Evolutionary conservation across 192 early-diverging fungal genomes (phyloP).

Genomic region (Backusella sp.): DNA sequence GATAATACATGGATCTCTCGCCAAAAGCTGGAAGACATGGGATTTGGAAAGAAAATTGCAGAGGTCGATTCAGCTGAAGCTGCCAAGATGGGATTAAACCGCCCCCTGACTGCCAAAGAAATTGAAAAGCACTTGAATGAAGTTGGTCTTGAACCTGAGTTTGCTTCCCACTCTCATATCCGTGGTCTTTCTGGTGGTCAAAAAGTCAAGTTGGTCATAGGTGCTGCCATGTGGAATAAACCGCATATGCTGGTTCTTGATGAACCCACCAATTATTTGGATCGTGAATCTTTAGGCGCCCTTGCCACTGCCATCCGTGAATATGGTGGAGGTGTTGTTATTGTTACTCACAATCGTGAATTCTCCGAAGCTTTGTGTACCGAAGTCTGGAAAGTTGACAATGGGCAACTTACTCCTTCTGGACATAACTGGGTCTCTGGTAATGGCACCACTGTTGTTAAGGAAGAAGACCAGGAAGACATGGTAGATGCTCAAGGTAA

Average conservation of each 20-base stretch:
- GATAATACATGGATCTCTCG: conserved; percentile 73
- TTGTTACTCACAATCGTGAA: conserved; percentile 83
- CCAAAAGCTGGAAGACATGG: conserved; percentile 66
- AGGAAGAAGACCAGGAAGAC: conserved; percentile 48
- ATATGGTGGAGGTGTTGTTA: conserved; percentile 78
- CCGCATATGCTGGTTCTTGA: conserved; percentile 91
- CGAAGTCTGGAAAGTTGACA: conserved; percentile 74
- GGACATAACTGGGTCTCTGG: conserved; percentile 55
- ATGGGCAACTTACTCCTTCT: conserved; percentile 50
- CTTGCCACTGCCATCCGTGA: conserved; percentile 73
- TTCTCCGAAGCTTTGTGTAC: conserved; percentile 70
- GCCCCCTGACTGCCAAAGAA: conserved; percentile 67
- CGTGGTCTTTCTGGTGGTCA: conserved; percentile 75
- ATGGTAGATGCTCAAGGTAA: conserved; percentile 73
- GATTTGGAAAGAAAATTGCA: conserved; percentile 74
- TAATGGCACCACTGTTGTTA: conserved; percentile 45
- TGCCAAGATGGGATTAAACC: conserved; percentile 68
- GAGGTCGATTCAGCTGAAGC: conserved; percentile 76
- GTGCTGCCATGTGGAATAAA: conserved; percentile 79
- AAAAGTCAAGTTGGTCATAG: conserved; percentile 85
- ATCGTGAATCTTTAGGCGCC: conserved; percentile 62
- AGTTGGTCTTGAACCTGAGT: conserved; percentile 73
- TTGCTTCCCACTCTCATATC: conserved; percentile 69
- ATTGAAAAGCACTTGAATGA: conserved; percentile 75
- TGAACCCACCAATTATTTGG: conserved; percentile 78